Evolutionary conservation across 2,329 filamentous ascomycete species (phyloP).

Genomic region (Penicillium sp.): DNA sequence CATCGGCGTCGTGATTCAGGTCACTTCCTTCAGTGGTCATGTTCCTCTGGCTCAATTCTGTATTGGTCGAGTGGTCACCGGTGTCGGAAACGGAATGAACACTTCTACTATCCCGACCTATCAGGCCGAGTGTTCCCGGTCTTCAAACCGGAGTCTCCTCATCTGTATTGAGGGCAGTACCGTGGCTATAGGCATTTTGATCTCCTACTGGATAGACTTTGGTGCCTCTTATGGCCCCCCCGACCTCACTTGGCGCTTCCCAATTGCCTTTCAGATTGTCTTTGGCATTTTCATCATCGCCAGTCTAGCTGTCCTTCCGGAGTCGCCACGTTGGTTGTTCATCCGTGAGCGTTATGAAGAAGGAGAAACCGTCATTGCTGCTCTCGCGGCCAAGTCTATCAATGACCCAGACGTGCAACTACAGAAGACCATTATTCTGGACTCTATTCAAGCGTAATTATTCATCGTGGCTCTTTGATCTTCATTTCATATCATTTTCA

Average conservation of each 20-base stretch:
- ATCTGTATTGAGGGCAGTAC: background rate
- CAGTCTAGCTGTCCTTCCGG: conserved; percentile 34
- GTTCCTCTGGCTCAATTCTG: background rate
- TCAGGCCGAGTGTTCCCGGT: background rate
- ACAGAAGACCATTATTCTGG: conserved; percentile 54
- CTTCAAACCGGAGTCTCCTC: background rate
- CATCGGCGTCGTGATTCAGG: background rate
- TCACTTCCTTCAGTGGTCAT: background rate
- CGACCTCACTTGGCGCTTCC: conserved; percentile 43
- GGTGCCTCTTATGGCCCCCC: conserved; percentile 22
- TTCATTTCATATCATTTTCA: background rate
- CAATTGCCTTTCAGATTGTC: conserved; percentile 46
- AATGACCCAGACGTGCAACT: conserved; percentile 50
- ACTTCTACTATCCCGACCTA: background rate
- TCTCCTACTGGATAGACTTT: conserved; percentile 27
- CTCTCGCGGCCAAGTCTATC: conserved; percentile 41
- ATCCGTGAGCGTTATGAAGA: conserved; percentile 37
- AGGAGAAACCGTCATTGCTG: conserved; percentile 45
- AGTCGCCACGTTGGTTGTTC: conserved; percentile 33
- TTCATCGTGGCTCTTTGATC: background rate
- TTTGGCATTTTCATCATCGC: conserved; percentile 43
- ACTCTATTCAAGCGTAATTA: conserved; percentile 51
- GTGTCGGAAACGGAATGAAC: background rate
- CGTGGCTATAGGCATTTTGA: conserved; percentile 23
- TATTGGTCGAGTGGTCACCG: background rate